Conservation (phyloP, 257 asterid genomes). For the Echium plantagineum region DNA sequence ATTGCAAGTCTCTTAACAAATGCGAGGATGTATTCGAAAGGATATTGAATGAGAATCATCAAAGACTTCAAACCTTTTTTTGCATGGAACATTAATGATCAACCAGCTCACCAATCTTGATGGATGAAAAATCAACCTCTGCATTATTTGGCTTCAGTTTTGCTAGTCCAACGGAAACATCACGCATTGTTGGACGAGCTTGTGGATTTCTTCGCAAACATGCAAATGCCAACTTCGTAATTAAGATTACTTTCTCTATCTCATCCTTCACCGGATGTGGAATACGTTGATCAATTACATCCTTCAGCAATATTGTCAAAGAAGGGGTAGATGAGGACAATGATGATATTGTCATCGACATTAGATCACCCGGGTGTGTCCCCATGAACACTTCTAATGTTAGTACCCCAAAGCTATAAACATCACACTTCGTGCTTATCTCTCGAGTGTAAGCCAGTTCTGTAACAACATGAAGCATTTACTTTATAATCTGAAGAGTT, state of each 20-base stretch:
- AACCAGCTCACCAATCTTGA: too few species aligned
- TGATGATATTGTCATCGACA: too few species aligned
- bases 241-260: constrained; percentile 8
- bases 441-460: too few species aligned
- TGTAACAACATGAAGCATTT: not conserved
- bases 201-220: constrained; percentile 20
- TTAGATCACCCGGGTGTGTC: constrained; percentile 24
- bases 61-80: too few species aligned
- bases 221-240: constrained; percentile 17
- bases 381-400: constrained; percentile 27
- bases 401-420: constrained; percentile 26
- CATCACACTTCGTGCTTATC: constrained; percentile 29
- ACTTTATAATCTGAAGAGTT: too few species aligned
- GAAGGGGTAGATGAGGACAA: not conserved
- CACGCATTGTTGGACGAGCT: constrained; percentile 30
- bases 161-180: too few species aligned
- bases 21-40: too few species aligned
- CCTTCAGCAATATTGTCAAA: constrained; percentile 1
- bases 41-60: too few species aligned
- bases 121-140: too few species aligned
- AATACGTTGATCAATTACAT: constrained; percentile 16
- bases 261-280: constrained; percentile 5
- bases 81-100: too few species aligned
- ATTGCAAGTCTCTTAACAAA: too few species aligned
- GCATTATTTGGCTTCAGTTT: too few species aligned